Conservation (phyloP, 768 basidiomycete species). For the Suillus cothurnatus region DNA sequence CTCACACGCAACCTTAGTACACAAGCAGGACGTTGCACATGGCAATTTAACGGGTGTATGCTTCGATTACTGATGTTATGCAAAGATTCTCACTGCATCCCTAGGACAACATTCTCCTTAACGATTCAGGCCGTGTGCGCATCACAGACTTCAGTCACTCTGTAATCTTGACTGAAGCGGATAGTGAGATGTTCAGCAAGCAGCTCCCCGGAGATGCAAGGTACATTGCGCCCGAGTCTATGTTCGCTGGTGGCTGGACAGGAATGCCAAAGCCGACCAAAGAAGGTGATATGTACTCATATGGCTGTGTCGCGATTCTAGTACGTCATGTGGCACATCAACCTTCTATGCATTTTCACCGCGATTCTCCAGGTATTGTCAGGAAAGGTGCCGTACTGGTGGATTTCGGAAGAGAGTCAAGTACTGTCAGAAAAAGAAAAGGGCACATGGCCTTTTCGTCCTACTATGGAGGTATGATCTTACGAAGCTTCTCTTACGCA, state of each 20-base stretch:
- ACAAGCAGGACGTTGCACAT: background rate
- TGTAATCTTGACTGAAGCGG: background rate
- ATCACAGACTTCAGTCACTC: background rate
- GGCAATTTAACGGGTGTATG: slow-evolving; percentile 1
- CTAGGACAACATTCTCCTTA: background rate
- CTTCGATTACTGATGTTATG: background rate
- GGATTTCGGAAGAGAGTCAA: background rate
- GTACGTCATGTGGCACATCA: background rate
- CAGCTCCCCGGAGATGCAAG: background rate
- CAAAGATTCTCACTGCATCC: background rate
- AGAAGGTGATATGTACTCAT: slow-evolving; percentile 4
- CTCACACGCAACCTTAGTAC: background rate
- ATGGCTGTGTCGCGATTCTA: background rate
- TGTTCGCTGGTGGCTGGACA: too few relatives aligned
- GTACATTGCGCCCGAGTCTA: background rate
- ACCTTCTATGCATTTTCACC: background rate
- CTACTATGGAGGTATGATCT: background rate
- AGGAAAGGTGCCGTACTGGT: background rate
- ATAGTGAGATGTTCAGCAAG: background rate
- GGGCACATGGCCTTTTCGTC: background rate
- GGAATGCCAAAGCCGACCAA: background rate
- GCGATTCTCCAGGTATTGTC: background rate
- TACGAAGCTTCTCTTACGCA: background rate
- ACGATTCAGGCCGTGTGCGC: background rate
- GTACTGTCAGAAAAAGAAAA: background rate